phyloP scores from a whole-genome alignment of 108 stramenopile species.

The Cyclostephanos invisitatus region DNA sequence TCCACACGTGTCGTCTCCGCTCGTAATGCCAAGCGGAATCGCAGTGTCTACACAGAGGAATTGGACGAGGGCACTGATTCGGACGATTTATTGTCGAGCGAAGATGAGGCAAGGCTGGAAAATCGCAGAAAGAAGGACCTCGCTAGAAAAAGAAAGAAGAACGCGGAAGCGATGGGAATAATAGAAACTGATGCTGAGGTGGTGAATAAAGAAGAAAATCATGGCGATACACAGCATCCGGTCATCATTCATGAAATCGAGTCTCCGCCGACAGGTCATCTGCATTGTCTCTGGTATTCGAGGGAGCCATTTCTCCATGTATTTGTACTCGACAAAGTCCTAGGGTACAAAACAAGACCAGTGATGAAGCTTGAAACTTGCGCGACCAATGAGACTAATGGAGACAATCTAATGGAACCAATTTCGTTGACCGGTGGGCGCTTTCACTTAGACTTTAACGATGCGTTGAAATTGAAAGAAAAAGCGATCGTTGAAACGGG shows the following conservation, averaged over 20 bases:
- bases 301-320: conserved; percentile 70
- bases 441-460: conserved; percentile 37
- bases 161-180: conserved; percentile 10
- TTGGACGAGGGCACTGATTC: conserved; percentile 55
- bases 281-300: conserved; percentile 82
- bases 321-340: conserved; percentile 82
- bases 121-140: conserved; percentile 35
- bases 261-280: conserved; percentile 67
- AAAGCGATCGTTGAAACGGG: conserved; percentile 54
- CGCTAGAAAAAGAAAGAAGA: conserved; percentile 41
- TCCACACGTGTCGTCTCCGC: conserved; percentile 16
- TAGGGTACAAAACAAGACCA: conserved; percentile 74
- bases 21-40: conserved; percentile 52
- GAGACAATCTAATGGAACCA: not conserved
- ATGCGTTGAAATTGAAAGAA: conserved; percentile 54
- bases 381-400: conserved; percentile 7
- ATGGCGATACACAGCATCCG: conserved; percentile 21
- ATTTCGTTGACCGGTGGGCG: not conserved
- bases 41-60: conserved; percentile 55
- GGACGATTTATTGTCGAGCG: conserved; percentile 59
- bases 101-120: conserved; percentile 44
- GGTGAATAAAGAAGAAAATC: conserved; percentile 16
- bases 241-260: conserved; percentile 53
- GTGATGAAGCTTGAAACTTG: conserved; percentile 53
- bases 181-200: conserved; percentile 12